Conservation (phyloP, 2,329 filamentous ascomycete species). For the Hymenoscyphus infarciens region DNA sequence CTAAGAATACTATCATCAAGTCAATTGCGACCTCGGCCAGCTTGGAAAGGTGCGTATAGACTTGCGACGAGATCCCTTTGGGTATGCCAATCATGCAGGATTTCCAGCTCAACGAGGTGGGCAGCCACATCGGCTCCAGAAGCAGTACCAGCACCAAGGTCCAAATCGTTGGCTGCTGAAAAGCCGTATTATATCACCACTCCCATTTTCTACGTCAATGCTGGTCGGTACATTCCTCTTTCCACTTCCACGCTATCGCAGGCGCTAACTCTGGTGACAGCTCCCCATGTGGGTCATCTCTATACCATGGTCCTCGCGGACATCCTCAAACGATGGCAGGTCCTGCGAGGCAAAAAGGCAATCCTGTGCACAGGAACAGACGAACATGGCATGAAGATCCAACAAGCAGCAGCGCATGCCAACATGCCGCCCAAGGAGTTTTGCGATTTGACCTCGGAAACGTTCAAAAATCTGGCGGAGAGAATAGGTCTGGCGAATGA, state of each 20-base stretch:
- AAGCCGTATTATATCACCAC: conserved; percentile 96
- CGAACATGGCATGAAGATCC: conserved; percentile 97
- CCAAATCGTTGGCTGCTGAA: conserved; percentile 25
- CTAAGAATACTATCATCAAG: conserved; percentile 19
- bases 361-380: conserved; percentile 88
- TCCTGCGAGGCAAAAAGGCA: conserved; percentile 67
- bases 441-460: conserved; percentile 78
- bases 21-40: conserved; percentile 14
- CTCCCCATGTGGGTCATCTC: conserved; percentile 90
- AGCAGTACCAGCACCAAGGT: conserved; percentile 15
- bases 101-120: conserved; percentile 7
- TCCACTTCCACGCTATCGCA: background rate
- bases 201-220: conserved; percentile 99
- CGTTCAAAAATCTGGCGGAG: conserved; percentile 72
- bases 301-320: conserved; percentile 91
- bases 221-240: conserved; percentile 52
- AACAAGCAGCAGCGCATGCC: conserved; percentile 73
- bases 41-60: conserved; percentile 5
- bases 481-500: conserved; percentile 71
- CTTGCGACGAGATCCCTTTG: conserved; percentile 13
- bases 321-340: conserved; percentile 87
- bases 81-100: conserved; percentile 28
- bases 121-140: conserved; percentile 8
- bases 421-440: conserved; percentile 75
- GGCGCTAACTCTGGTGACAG: conserved; percentile 43